Evolutionary conservation across 2,329 filamentous ascomycete species (phyloP).

Genomic region (Diaporthe sp.): DNA sequence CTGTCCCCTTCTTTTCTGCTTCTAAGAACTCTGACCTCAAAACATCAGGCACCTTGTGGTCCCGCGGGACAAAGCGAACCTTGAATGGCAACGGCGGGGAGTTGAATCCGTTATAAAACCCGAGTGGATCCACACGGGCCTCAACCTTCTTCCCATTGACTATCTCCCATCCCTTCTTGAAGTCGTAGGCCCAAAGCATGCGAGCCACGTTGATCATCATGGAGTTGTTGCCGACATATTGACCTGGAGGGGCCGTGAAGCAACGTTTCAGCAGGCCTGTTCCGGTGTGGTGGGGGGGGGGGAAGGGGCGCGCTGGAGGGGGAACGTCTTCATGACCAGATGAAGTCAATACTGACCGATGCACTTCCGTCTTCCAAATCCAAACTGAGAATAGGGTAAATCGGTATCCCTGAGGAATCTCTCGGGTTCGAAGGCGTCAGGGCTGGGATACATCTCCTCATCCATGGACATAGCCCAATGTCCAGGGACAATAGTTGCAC

Average conservation of each 20-base stretch:
- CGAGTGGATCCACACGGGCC: not conserved
- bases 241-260: not conserved
- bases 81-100: constrained; percentile 5
- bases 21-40: not conserved
- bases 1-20: not conserved
- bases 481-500: constrained; percentile 55
- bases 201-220: not conserved
- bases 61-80: not conserved
- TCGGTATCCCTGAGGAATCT: constrained; percentile 43
- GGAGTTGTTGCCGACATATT: not conserved
- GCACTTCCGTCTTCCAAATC: constrained; percentile 1
- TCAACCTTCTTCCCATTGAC: constrained; percentile 5
- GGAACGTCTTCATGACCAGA: not conserved
- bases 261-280: not conserved
- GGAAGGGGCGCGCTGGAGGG: not conserved
- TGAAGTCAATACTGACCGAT: not conserved
- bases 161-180: not conserved
- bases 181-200: constrained; percentile 5
- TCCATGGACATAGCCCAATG: constrained; percentile 45
- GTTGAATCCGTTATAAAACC: constrained; percentile 15
- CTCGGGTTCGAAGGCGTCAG: constrained; percentile 53
- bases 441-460: constrained; percentile 56
- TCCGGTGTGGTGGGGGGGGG: too few relatives aligned
- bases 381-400: not conserved
- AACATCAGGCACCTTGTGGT: not conserved